phyloP scores from a whole-genome alignment of 2,329 filamentous ascomycete species.

The Beauveria medogensis region DNA sequence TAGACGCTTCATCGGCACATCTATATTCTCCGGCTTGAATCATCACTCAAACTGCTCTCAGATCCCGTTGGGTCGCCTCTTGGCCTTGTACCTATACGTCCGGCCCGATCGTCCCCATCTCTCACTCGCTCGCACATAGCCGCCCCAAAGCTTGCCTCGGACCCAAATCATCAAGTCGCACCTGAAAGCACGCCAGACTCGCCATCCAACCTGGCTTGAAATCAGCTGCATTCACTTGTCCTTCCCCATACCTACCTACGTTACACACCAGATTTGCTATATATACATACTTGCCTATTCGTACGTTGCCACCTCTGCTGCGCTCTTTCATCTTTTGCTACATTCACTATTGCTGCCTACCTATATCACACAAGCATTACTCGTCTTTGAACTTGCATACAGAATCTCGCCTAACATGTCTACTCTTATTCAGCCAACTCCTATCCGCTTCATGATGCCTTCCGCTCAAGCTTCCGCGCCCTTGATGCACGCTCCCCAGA shows the following conservation, averaged over 20 bases:
- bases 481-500: slow-evolving; percentile 40
- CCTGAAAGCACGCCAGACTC: background rate
- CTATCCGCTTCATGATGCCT: slow-evolving; percentile 23
- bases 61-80: background rate
- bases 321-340: background rate
- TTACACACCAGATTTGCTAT: background rate
- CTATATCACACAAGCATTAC: too few relatives aligned
- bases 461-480: slow-evolving; percentile 24
- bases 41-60: background rate
- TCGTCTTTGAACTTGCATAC: background rate
- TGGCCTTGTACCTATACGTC: background rate
- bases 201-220: background rate
- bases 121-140: slow-evolving; percentile 1
- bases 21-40: background rate
- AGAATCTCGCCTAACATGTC: slow-evolving; percentile 3
- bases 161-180: slow-evolving; percentile 2
- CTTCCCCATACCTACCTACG: background rate
- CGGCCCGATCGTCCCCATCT: slow-evolving; percentile 7
- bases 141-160: slow-evolving; percentile 8
- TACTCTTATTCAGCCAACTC: slow-evolving; percentile 3
- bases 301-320: background rate
- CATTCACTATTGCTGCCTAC: background rate
- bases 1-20: background rate
- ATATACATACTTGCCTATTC: background rate
- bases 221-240: background rate